These are phyloP conservation scores for Alnus glutinosa DNA, from an alignment of 306 rosid genomes.

Conservation along the genomic window DNA sequence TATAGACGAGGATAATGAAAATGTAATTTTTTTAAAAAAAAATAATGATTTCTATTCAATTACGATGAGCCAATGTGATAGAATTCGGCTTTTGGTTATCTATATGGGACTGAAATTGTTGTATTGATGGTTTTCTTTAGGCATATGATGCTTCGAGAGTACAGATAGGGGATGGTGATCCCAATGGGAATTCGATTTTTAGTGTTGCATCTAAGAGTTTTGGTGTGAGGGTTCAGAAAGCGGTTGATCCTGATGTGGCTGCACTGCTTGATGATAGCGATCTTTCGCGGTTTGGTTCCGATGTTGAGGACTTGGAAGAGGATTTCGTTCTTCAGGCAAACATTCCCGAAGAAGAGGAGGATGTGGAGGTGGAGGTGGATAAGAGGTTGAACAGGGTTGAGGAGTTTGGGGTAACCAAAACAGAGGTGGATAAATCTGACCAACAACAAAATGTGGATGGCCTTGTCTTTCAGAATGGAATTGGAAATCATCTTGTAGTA, in stretches of 20 bases:
- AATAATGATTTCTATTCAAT: background rate
- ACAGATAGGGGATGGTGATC: constrained; percentile 45
- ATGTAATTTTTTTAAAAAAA: background rate
- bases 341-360: constrained; percentile 36
- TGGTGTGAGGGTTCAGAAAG: constrained; percentile 70
- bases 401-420: constrained; percentile 23
- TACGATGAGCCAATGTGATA: background rate
- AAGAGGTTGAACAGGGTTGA: constrained; percentile 16
- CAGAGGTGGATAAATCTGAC: constrained; percentile 25
- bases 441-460: constrained; percentile 21
- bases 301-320: constrained; percentile 87
- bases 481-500: background rate
- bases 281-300: constrained; percentile 76
- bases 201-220: constrained; percentile 65
- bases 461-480: constrained; percentile 26
- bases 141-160: constrained; percentile 88
- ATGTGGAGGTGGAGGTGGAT: background rate
- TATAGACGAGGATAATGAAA: background rate
- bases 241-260: constrained; percentile 77
- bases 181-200: constrained; percentile 43
- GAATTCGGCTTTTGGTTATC: constrained; percentile 1
- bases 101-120: constrained; percentile 7
- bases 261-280: constrained; percentile 82
- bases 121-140: constrained; percentile 38
- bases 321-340: constrained; percentile 89